Percentiles rank a stretch among this genome's conserved stretches.
Evolutionary conservation across 139 green algal species (phyloP).

Genomic region (Gonium pectorale): DNA sequence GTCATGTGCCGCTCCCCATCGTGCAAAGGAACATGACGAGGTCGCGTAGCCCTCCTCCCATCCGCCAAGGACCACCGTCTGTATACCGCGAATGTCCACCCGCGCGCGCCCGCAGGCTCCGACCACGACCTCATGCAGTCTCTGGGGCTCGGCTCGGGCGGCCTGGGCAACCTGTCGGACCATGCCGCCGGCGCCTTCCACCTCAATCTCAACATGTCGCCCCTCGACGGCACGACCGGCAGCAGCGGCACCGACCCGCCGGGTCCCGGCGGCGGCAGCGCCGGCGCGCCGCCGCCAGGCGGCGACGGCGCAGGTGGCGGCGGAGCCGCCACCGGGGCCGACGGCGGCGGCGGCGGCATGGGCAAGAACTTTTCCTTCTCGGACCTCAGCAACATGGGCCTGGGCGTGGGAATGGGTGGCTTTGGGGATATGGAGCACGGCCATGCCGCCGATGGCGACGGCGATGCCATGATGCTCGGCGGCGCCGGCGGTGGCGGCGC

Average conservation of each 20-base stretch:
- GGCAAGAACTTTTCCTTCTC: slow-evolving; percentile 27
- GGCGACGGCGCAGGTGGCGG: neutral
- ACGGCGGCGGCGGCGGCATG: neutral
- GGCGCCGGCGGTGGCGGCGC: neutral
- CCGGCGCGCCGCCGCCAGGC: neutral
- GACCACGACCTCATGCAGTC: slow-evolving; percentile 38
- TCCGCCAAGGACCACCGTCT: neutral
- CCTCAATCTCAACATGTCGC: neutral
- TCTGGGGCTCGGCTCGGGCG: neutral
- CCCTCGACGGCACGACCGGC: neutral
- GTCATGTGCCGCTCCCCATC: neutral
- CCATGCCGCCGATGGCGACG: neutral
- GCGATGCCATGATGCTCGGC: slow-evolving; percentile 21
- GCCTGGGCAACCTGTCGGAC: neutral
- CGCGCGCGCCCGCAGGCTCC: slow-evolving; percentile 2
- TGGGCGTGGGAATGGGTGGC: slow-evolving; percentile 27
- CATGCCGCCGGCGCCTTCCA: neutral
- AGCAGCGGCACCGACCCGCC: neutral
- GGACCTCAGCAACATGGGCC: slow-evolving; percentile 15
- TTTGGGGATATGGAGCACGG: neutral
- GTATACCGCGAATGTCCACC: neutral
- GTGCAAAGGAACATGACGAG: neutral
- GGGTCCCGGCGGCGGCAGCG: neutral
- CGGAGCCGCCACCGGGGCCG: neutral
- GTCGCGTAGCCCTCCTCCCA: neutral